These are phyloP conservation scores for Oryza meridionalis DNA, from an alignment of 176 grass and related monocot genomes.

Conservation along the genomic window DNA sequence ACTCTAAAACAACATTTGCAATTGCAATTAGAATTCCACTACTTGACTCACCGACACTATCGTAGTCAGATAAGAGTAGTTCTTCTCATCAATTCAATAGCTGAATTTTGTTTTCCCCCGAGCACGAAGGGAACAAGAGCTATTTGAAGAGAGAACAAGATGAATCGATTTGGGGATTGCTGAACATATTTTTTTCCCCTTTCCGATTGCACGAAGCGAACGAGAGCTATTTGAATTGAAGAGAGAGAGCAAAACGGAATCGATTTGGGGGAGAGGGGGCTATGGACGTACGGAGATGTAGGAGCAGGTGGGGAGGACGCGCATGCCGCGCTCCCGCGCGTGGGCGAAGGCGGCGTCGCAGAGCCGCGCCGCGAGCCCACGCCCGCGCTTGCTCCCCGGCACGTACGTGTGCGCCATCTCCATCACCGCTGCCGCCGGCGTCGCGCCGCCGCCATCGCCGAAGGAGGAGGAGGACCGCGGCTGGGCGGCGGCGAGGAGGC, in stretches of 20 bases:
- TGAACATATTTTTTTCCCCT: too few relatives aligned
- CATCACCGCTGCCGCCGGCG: slow-evolving; percentile 49
- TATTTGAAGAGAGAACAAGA: too few relatives aligned
- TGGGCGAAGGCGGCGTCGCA: slow-evolving; percentile 77
- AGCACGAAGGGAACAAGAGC: background rate
- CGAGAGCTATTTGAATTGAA: background rate
- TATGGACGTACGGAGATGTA: slow-evolving; percentile 62
- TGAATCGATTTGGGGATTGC: too few relatives aligned
- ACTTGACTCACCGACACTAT: background rate
- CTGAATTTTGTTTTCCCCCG: too few relatives aligned
- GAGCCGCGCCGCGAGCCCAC: slow-evolving; percentile 75
- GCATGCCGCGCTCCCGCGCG: slow-evolving; percentile 46
- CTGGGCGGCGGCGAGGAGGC: slow-evolving; percentile 18
- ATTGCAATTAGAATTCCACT: background rate
- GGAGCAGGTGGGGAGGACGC: slow-evolving; percentile 78
- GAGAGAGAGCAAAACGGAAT: too few relatives aligned
- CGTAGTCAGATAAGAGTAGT: background rate
- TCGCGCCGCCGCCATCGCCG: background rate
- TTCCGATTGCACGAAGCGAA: background rate
- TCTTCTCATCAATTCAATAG: background rate
- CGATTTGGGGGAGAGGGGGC: background rate
- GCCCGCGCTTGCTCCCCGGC: slow-evolving; percentile 75
- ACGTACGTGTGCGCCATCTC: slow-evolving; percentile 93
- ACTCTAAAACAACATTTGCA: too few relatives aligned
- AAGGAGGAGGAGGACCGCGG: slow-evolving; percentile 11